Evolutionary conservation across 2,329 filamentous ascomycete genomes (phyloP).

Genomic region (Cordyceps javanica): DNA sequence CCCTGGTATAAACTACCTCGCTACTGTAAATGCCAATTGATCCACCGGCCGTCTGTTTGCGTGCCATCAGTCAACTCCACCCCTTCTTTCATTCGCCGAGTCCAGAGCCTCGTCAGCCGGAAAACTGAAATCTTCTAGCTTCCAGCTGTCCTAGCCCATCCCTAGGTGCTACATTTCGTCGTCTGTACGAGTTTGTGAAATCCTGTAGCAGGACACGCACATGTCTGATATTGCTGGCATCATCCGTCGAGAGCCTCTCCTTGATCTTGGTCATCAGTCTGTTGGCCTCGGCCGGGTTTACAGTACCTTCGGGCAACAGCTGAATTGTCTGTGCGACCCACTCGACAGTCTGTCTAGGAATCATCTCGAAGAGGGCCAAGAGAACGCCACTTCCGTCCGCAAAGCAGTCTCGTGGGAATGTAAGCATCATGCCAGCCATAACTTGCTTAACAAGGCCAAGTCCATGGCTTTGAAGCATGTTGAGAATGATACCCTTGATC

Average conservation of each 20-base stretch:
- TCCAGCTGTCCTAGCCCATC: conserved; percentile 86
- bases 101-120: conserved; percentile 24
- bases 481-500: conserved; percentile 66
- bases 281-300: conserved; percentile 74
- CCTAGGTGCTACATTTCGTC: conserved; percentile 89
- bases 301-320: conserved; percentile 74
- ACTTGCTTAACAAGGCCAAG: conserved; percentile 79
- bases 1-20: conserved; percentile 12
- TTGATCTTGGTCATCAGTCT: conserved; percentile 74
- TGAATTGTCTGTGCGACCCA: conserved; percentile 84
- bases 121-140: conserved; percentile 79
- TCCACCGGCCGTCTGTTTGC: conserved; percentile 8
- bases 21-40: conserved; percentile 16
- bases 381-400: conserved; percentile 91
- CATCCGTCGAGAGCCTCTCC: conserved; percentile 65
- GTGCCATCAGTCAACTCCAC: conserved; percentile 12
- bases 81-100: conserved; percentile 4
- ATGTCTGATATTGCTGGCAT: conserved; percentile 58
- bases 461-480: conserved; percentile 64
- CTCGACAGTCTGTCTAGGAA: conserved; percentile 68
- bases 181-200: conserved; percentile 90
- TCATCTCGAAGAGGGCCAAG: conserved; percentile 78
- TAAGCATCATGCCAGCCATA: conserved; percentile 98
- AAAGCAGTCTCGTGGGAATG: conserved; percentile 92
- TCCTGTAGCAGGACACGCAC: conserved; percentile 85